Conservation (phyloP, 148 eudicot species). For the Talinum fruticosum region DNA sequence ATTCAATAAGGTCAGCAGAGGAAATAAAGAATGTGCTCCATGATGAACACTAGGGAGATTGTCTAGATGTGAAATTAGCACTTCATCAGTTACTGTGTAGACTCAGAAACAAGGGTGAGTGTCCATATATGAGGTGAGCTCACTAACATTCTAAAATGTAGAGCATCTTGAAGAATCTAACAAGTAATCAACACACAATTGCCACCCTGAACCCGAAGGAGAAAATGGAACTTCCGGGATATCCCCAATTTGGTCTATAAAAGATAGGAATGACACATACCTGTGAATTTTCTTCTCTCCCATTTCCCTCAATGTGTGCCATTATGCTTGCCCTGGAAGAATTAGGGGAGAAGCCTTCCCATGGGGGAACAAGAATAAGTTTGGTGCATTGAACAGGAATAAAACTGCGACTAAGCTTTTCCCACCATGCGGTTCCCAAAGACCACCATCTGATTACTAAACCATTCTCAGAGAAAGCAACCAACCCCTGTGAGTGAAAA, state of each 20-base stretch:
- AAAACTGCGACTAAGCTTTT: conserved; percentile 81
- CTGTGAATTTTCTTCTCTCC: conserved; percentile 48
- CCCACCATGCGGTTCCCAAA: conserved; percentile 93
- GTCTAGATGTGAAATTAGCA: background rate
- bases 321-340: conserved; percentile 87
- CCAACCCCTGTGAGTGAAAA: conserved; percentile 62
- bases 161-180: background rate
- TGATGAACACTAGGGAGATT: background rate
- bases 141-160: background rate
- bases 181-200: background rate
- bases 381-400: conserved; percentile 90
- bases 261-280: conserved; percentile 31
- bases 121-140: background rate
- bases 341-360: conserved; percentile 99
- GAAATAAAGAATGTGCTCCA: background rate
- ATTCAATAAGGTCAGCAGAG: background rate
- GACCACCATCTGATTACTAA: conserved; percentile 99
- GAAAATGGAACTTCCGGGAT: background rate
- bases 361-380: conserved; percentile 88
- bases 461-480: conserved; percentile 94
- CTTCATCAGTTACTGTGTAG: background rate
- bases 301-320: conserved; percentile 58
- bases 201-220: background rate
- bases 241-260: background rate
- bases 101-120: background rate